Conservation (phyloP, 148 eudicot genomes). For the Rheum nobile region DNA sequence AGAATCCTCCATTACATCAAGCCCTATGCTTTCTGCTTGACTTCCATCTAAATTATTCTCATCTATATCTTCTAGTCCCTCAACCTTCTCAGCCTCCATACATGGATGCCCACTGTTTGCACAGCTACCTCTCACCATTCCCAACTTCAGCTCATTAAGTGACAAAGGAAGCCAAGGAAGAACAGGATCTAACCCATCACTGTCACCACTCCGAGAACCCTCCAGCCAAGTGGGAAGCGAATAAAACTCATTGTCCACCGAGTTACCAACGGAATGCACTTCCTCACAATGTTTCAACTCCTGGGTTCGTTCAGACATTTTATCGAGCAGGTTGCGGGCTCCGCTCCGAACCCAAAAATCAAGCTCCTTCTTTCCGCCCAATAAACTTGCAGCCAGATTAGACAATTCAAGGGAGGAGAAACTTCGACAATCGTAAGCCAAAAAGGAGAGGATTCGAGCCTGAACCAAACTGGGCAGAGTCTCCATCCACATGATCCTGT, state of each 20-base stretch:
- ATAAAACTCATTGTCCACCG: conserved; percentile 28
- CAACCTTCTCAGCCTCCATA: conserved; percentile 14
- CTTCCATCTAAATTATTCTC: not conserved
- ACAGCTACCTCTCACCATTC: conserved; percentile 7
- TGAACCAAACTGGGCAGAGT: conserved; percentile 40
- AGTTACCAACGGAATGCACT: conserved; percentile 25
- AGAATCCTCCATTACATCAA: not conserved
- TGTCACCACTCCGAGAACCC: conserved; percentile 14
- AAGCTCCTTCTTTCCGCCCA: conserved; percentile 14
- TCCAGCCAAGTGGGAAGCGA: conserved; percentile 32
- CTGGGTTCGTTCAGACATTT: conserved; percentile 24
- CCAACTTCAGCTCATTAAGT: conserved; percentile 16
- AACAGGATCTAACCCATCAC: conserved; percentile 12
- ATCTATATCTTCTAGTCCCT: conserved; percentile 7
- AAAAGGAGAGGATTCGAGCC: conserved; percentile 41
- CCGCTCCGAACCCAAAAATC: conserved; percentile 43
- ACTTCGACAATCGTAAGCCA: conserved; percentile 22
- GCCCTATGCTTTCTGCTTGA: not conserved
- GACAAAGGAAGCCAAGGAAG: conserved; percentile 40
- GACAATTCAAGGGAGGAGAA: conserved; percentile 26
- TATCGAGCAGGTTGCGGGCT: conserved; percentile 45
- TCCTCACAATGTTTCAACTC: conserved; percentile 24
- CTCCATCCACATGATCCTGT: conserved; percentile 42
- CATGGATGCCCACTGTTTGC: conserved; percentile 7
- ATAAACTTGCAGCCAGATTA: conserved; percentile 23